These are phyloP conservation scores for Dactylella cylindrospora DNA, from an alignment of 2,329 filamentous ascomycete species.

Conservation along the genomic window DNA sequence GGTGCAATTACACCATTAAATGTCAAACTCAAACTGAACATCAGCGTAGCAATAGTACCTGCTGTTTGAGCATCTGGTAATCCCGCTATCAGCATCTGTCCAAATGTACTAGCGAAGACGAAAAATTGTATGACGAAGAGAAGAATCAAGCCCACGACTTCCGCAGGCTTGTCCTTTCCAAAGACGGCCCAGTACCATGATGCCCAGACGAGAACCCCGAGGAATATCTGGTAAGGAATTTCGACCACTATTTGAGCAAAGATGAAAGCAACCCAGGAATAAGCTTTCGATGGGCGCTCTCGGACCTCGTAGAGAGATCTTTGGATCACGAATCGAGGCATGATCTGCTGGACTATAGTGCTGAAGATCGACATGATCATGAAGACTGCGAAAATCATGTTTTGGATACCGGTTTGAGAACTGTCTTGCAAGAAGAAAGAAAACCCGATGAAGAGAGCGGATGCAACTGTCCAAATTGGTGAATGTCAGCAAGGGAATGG, in stretches of 20 bases:
- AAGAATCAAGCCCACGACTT: slow-evolving; percentile 77
- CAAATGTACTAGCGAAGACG: slow-evolving; percentile 78
- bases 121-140: slow-evolving; percentile 74
- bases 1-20: slow-evolving; percentile 64
- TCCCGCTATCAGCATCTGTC: slow-evolving; percentile 73
- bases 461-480: slow-evolving; percentile 70
- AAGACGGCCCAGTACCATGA: slow-evolving; percentile 81
- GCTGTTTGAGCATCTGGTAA: slow-evolving; percentile 74
- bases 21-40: slow-evolving; percentile 45
- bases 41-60: slow-evolving; percentile 68
- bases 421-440: slow-evolving; percentile 73
- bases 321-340: slow-evolving; percentile 83
- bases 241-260: slow-evolving; percentile 80
- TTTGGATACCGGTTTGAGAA: slow-evolving; percentile 75
- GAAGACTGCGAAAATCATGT: slow-evolving; percentile 84
- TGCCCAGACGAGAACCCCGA: slow-evolving; percentile 74
- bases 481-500: slow-evolving; percentile 60
- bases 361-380: slow-evolving; percentile 80
- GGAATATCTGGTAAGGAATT: slow-evolving; percentile 77
- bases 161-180: slow-evolving; percentile 61
- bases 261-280: slow-evolving; percentile 84
- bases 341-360: slow-evolving; percentile 72
- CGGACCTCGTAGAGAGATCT: slow-evolving; percentile 80
- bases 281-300: slow-evolving; percentile 80
- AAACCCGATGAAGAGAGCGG: slow-evolving; percentile 79